phyloP scores from a whole-genome alignment of 768 basidiomycete genomes.

The Tylopilus balloui region DNA sequence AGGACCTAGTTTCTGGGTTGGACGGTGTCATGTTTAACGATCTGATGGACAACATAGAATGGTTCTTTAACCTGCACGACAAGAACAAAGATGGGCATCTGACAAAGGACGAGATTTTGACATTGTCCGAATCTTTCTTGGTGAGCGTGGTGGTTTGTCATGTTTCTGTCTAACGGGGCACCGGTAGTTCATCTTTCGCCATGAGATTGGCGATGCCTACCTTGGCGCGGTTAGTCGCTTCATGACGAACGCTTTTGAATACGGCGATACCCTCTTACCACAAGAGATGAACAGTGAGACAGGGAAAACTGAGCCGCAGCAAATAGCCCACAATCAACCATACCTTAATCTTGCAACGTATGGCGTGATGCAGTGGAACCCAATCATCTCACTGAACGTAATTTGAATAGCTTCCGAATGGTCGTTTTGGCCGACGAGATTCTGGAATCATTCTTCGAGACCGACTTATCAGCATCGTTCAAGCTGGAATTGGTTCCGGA shows the following conservation, averaged over 20 bases:
- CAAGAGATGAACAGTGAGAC: constrained; percentile 29
- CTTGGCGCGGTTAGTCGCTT: constrained; percentile 94
- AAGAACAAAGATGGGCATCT: constrained; percentile 94
- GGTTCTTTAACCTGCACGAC: constrained; percentile 96
- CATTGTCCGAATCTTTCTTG: constrained; percentile 89
- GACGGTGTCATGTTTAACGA: constrained; percentile 94
- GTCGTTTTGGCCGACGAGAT: constrained; percentile 96
- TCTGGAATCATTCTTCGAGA: constrained; percentile 94
- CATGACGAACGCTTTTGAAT: constrained; percentile 98
- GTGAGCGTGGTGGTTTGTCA: constrained; percentile 36
- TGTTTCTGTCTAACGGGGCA: constrained; percentile 3
- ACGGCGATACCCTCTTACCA: constrained; percentile 88
- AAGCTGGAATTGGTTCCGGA: constrained; percentile 67
- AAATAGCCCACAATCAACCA: constrained; percentile 73
- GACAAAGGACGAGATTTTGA: constrained; percentile 95
- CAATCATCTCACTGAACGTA: constrained; percentile 9
- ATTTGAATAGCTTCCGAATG: constrained; percentile 80
- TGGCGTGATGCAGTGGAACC: constrained; percentile 17
- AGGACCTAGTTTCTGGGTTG: constrained; percentile 88
- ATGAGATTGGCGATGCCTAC: constrained; percentile 94
- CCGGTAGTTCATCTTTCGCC: constrained; percentile 91
- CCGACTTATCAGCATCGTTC: constrained; percentile 87
- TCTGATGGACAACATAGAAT: constrained; percentile 97
- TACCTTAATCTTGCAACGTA: constrained; percentile 91
- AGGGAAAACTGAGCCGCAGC: constrained; percentile 40